These are phyloP conservation scores for Podosphaera leucotricha DNA, from an alignment of 2,329 filamentous ascomycete species.

Conservation along the genomic window DNA sequence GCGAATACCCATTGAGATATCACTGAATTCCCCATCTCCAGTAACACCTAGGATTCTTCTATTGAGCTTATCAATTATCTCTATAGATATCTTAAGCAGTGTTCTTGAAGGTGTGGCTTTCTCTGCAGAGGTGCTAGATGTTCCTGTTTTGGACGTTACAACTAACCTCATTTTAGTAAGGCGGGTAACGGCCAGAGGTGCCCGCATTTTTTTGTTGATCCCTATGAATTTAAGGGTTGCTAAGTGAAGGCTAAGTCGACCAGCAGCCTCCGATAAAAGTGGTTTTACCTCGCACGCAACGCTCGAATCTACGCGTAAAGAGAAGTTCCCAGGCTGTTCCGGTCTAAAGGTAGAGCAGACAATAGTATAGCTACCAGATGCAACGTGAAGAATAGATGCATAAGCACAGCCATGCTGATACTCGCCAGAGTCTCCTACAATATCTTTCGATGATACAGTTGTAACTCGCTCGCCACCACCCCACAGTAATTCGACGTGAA, in stretches of 20 bases:
- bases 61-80: constrained; percentile 47
- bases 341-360: constrained; percentile 80
- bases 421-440: constrained; percentile 66
- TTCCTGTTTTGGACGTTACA: constrained; percentile 4
- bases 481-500: constrained; percentile 71
- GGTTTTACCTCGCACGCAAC: constrained; percentile 29
- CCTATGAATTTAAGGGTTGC: constrained; percentile 25
- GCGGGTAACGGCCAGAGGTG: constrained; percentile 9
- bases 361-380: constrained; percentile 58
- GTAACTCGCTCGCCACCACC: constrained; percentile 49
- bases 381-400: constrained; percentile 34
- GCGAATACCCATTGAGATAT: constrained; percentile 40
- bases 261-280: constrained; percentile 52
- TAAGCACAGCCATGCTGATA: constrained; percentile 63
- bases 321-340: constrained; percentile 51
- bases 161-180: constrained; percentile 10
- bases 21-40: constrained; percentile 50
- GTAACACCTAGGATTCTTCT: constrained; percentile 40
- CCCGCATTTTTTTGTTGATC: constrained; percentile 25
- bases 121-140: background rate
- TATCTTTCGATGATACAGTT: constrained; percentile 47
- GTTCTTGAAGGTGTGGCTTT: constrained; percentile 13
- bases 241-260: constrained; percentile 40
- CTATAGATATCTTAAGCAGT: constrained; percentile 46
- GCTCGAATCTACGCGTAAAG: constrained; percentile 47